Conservation (phyloP, 768 basidiomycete genomes). For the Trametes coccinea region DNA sequence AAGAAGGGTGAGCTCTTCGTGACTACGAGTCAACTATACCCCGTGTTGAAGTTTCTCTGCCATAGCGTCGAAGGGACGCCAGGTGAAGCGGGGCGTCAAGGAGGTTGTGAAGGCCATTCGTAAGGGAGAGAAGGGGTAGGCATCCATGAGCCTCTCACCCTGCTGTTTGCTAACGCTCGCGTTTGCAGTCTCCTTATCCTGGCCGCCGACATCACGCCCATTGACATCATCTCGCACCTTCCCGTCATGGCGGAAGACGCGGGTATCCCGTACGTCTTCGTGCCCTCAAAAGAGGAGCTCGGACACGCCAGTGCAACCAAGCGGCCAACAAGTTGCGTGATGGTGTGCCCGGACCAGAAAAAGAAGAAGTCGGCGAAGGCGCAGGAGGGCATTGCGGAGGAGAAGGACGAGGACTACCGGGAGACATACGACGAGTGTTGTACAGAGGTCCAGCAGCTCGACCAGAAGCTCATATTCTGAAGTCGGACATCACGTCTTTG, state of each 20-base stretch:
- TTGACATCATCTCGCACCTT: constrained; percentile 97
- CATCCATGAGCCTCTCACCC: constrained; percentile 15
- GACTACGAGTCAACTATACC: too few species aligned
- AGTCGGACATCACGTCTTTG: constrained; percentile 40
- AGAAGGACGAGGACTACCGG: constrained; percentile 80
- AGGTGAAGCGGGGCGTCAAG: constrained; percentile 97
- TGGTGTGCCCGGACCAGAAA: constrained; percentile 87
- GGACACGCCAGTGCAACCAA: constrained; percentile 96
- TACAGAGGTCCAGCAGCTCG: constrained; percentile 81
- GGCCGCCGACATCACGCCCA: constrained; percentile 95
- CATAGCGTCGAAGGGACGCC: constrained; percentile 88
- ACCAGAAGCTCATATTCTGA: constrained; percentile 69
- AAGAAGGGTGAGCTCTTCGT: constrained; percentile 66
- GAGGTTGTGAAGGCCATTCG: constrained; percentile 97
- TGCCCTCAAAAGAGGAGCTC: constrained; percentile 91
- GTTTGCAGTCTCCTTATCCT: constrained; percentile 75
- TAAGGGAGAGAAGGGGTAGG: constrained; percentile 95
- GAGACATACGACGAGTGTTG: constrained; percentile 86
- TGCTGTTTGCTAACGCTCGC: neutral
- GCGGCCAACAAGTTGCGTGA: constrained; percentile 96
- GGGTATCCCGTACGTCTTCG: constrained; percentile 86
- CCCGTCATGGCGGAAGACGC: constrained; percentile 95
- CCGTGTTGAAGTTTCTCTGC: too few species aligned
- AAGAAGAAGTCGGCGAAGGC: constrained; percentile 59
- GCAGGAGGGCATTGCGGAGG: constrained; percentile 52